Evolutionary conservation across 495 filamentous ascomycete genomes (phyloP), one percentile per base, ranked within the genome.

Genomic region (Jackrogersella multiformis): DNA sequence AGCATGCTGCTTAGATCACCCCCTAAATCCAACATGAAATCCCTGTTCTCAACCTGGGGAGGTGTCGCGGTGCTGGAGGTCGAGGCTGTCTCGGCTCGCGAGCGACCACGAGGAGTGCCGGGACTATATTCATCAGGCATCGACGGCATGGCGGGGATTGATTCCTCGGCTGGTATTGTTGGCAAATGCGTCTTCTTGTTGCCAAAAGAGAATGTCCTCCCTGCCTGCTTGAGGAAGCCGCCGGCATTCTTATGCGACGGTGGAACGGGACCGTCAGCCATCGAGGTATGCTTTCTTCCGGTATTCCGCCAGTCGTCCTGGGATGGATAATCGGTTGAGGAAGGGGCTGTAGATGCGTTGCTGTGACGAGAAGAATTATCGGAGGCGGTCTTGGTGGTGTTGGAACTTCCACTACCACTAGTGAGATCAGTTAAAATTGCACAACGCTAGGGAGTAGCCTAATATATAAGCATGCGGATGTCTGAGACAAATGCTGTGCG

Each of bases 201-300:
- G 23, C 86, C 90, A 70, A 92, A 92, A 0, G 91, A 94, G 61
- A 93, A 90, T 0, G 91, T 89, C 44, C 91, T 83, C 20, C 89
- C 88, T 46, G 89, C 90, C 24, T 88, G 82, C 62, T 86, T 87
- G 18, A 92, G 74, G 13, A 89, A 86, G 12, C 63, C 82, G 58
- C 75, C 76, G 15, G 74, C 72, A 46, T 84, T 80, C 46, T 84
- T 86, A 1, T 85, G 85, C 9, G 83, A 69, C 21, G 84, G 83
- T 16, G 88, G 88, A 20, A 83, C 75, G 12, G 88, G 87, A 46
- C 86, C 82, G 42, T 90, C 85, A 41, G 79, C 75, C 13, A 80
- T 70, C 12, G 77, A 53, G 1, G 65, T 41, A 20, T 60, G 74
- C 70, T 84, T 84, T 41, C 82, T 82, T 12, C 76, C 74, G n/a